Base-by-base conservation (phyloP, 2,329 filamentous ascomycete species). In the Balansia obtecta region DNA sequence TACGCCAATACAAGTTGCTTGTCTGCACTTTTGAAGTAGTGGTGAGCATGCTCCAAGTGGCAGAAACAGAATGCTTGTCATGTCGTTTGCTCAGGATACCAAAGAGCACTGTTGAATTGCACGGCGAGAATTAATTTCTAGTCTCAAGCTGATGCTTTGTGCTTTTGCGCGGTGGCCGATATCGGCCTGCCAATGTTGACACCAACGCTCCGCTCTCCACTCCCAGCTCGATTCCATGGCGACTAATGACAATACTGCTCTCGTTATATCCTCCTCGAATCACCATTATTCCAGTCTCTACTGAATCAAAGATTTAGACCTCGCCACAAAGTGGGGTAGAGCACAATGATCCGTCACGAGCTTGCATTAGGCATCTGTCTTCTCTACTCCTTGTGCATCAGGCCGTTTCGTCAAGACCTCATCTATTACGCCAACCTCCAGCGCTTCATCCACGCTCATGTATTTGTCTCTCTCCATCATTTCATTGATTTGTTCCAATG, bases 381-480 rank as follows among this genome's bases (percentile, higher is more conserved):
- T 53, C 34, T 60, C 56, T 44, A 60, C 57, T 45, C 65, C 68
- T 10, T 58, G 18, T 11, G 43, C 56, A 18, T 70, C 70, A 22
- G 71, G 70, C 59, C 87, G 75, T 70, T 77, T 77, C 45, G 82
- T 76, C 58, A 98, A 63, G 53, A 98, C 90, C 69, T 91, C 83
- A 65, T 98, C 93, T 54, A 98, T 82, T 58, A 98, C 87, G 0
- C 93, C 93, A 67, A 94, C 78, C 47, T 94, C 88, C 60, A 88
- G 73, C 9, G 93, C 93, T 71, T 98, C 90, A 44, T 88, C 73
- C 0, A 90, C 89, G 50, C 85, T 85, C 76, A 98, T 78, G 60
- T 96, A 97, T 62, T 93, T 93, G 66, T 98, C 93, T 51, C 93
- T 75, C 72, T 98, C 93, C 91, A 98, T 97, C 66, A 96, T 78